Evolutionary conservation across 805 yeast species (phyloP).

Genomic region (Ogataea siamensis): DNA sequence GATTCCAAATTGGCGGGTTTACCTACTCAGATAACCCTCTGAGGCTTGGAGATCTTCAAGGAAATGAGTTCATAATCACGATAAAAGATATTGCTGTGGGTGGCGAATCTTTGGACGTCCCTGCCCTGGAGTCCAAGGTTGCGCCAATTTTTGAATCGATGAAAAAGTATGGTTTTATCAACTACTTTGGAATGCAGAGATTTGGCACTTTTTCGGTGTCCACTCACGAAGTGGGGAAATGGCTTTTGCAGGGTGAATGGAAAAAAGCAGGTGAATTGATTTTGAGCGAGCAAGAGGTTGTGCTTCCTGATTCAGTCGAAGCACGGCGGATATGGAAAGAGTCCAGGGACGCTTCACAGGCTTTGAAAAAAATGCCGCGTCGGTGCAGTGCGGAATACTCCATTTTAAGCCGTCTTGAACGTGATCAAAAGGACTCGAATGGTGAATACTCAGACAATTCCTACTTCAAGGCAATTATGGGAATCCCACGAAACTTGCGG

Average conservation of each 20-base stretch:
- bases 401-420: conserved; percentile 59
- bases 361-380: conserved; percentile 79
- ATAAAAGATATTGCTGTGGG: conserved; percentile 64
- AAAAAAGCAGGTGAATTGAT: conserved; percentile 74
- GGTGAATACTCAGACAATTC: conserved; percentile 48
- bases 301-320: conserved; percentile 76
- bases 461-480: conserved; percentile 79
- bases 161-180: conserved; percentile 73
- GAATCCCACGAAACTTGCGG: conserved; percentile 87
- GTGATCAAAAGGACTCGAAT: conserved; percentile 45
- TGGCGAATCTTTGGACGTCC: conserved; percentile 23
- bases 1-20: conserved; percentile 79
- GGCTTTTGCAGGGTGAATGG: conserved; percentile 72
- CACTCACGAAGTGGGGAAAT: conserved; percentile 81
- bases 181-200: conserved; percentile 97
- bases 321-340: conserved; percentile 82
- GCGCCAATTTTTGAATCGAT: conserved; percentile 55
- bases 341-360: conserved; percentile 60
- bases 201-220: conserved; percentile 95
- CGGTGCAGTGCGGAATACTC: conserved; percentile 83
- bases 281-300: conserved; percentile 81
- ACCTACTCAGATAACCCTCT: conserved; percentile 60
- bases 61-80: conserved; percentile 86
- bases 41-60: conserved; percentile 77
- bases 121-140: conserved; percentile 45